Base-by-base conservation (phyloP, 164 flowering plant genomes). In the Vitis riparia region DNA sequence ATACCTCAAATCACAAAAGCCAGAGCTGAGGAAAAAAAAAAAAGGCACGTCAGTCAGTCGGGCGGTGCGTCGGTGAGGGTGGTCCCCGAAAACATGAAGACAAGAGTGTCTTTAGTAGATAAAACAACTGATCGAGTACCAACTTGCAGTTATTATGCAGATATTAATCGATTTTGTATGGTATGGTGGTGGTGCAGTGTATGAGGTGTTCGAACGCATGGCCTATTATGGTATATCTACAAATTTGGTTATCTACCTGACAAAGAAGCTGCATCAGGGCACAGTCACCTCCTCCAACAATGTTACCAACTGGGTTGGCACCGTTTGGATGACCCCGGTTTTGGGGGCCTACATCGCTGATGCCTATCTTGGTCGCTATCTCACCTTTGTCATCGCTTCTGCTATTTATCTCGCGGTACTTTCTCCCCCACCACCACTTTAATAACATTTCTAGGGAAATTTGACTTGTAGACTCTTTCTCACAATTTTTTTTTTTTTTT, bases 281-380 rank as follows among this genome's bases (percentile, higher is more conserved):
- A 89, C 93, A 0, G 92, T 89, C 9, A 68, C 67, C 10, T 83
- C 97, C 0, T 62, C 93, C 14, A 91, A 86, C 73, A 86, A 87
- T 62, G 93, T 91, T 47, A 91, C 89, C 73, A 84, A 91, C 65
- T 91, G 93, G 97, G 87, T 76, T 1, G 97, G 97, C 8, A 83
- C 97, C 17, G 73, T 86, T 15, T 91, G 93, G 93, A 73, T 91
- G 59, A 87, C 89, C 5, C 93, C 97, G 0, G 73, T 87, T 23
- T 59, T 91, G 27, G 97, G 97, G 13, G 97, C 97, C 1, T 91
- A 89, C 55, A 51, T 91, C 0, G 97, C 97, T 0, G 97, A 91
- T 60, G 92, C 97, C 8, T 76, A 86, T 62, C 86, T 89, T 7
- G 97, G 97, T 29, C 91, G 97, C 11, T 91, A 87, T 59, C 78